Base-by-base conservation (phyloP, 352 stramenopile genomes). In the Phytophthora europaea region DNA sequence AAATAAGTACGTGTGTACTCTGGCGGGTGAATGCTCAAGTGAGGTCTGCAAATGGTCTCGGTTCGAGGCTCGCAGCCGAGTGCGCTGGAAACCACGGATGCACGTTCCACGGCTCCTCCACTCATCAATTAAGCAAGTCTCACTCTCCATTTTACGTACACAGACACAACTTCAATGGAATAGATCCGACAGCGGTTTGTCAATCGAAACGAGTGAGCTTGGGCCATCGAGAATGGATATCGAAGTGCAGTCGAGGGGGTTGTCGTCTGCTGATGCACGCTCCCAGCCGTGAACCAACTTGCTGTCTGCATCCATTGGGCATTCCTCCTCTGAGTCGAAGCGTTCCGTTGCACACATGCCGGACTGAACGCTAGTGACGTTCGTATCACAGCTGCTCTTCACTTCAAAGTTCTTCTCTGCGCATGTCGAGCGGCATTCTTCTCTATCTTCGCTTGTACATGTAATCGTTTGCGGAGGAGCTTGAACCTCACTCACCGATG, bases 171-270 rank as follows among this genome's bases (percentile, higher is more conserved):
- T 7, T 45, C 45, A 54, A 8, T 68, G 43, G 50, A 81, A 82
- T 10, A 83, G 18, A 13, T 67, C 53, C 0, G 10, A 38, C 20
- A 77, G n/a, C 1, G 70, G 61, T 18, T 43, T 34, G 48, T 81
- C 59, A 13, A 85, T 50, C 0, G 75, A 12, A 28, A 88, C 31
- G 8, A 88, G 59, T 4, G 68, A 67, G 26, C 80, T 87, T 18
- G 61, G 34, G 1, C 69, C 73, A 47, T 80, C 64, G 9, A 87
- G 65, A 31, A 87, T 65, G 3, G 57, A 23, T 31, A 75, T 64
- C 4, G 82, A 87, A 8, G 78, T 80, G 38, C 69, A 79, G 10
- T 61, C 61, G 8, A 65, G 57, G 22, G 86, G 62, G 1, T 80
- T 64, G 22, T 72, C 59, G 22, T 53, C n/a, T 48, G 43, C 61